These are phyloP conservation scores for Neurospora sp. DNA, from an alignment of 2,329 filamentous ascomycete species.

Conservation along the genomic window DNA sequence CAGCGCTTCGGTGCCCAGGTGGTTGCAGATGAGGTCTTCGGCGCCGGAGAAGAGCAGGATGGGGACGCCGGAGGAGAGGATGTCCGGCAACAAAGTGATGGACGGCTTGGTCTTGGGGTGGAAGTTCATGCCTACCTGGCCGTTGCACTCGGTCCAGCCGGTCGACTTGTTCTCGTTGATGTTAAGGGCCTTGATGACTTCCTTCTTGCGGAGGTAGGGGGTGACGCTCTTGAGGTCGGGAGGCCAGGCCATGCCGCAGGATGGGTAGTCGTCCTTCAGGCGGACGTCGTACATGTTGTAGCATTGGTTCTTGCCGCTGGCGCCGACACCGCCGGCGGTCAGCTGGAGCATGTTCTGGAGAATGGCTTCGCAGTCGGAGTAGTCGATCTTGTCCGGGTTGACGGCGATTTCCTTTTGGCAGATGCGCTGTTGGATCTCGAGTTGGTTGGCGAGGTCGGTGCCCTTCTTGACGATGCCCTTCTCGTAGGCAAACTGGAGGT, in stretches of 20 bases:
- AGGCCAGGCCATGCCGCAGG: slow-evolving; percentile 97
- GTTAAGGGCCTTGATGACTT: slow-evolving; percentile 73
- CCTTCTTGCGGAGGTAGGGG: slow-evolving; percentile 74
- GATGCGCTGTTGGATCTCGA: slow-evolving; percentile 59
- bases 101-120: slow-evolving; percentile 64
- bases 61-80: slow-evolving; percentile 62
- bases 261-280: slow-evolving; percentile 66
- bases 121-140: slow-evolving; percentile 67
- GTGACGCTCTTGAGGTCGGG: slow-evolving; percentile 70
- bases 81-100: slow-evolving; percentile 62
- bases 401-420: slow-evolving; percentile 56
- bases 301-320: slow-evolving; percentile 50
- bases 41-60: slow-evolving; percentile 87
- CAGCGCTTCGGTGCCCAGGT: slow-evolving; percentile 83
- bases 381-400: slow-evolving; percentile 53
- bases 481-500: slow-evolving; percentile 72
- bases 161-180: slow-evolving; percentile 72
- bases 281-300: slow-evolving; percentile 97
- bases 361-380: slow-evolving; percentile 63
- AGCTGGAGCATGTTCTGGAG: slow-evolving; percentile 61
- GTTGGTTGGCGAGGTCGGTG: slow-evolving; percentile 49
- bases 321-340: slow-evolving; percentile 41
- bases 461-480: slow-evolving; percentile 61
- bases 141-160: slow-evolving; percentile 87
- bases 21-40: slow-evolving; percentile 94